Evolutionary conservation across 2,329 filamentous ascomycete genomes (phyloP).

Genomic region (Fusarium mundagurra): DNA sequence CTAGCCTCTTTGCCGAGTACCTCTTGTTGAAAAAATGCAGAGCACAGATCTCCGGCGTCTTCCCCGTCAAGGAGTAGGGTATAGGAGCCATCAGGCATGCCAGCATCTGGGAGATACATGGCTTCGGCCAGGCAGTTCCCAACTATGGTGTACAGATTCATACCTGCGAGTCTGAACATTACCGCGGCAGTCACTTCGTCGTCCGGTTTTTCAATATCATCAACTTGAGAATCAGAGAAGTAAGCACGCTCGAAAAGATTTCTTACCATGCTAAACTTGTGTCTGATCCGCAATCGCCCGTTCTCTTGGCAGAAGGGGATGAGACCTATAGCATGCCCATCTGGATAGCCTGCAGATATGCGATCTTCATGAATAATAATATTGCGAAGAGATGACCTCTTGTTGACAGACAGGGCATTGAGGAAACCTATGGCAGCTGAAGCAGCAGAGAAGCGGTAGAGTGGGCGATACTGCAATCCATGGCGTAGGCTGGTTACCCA

Average conservation of each 20-base stretch:
- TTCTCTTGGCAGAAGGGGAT: background rate
- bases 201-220: background rate
- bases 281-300: background rate
- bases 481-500: background rate
- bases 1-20: accelerated
- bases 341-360: background rate
- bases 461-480: background rate
- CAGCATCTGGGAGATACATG: background rate
- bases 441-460: background rate
- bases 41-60: background rate
- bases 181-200: background rate
- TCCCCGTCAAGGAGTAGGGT: background rate
- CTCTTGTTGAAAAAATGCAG: background rate
- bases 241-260: background rate
- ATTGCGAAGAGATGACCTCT: background rate
- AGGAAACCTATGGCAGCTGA: background rate
- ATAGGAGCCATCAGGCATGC: background rate
- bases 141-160: background rate
- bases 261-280: background rate
- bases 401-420: background rate
- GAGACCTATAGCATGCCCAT: background rate
- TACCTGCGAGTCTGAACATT: background rate
- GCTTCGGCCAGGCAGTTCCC: background rate
- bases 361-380: background rate
- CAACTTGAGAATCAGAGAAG: no score